A percentile compares a stretch with the other conserved stretches of the same genome.
Conservation (phyloP, 2,329 filamentous ascomycete species). For the Apiospora pterosperma region DNA sequence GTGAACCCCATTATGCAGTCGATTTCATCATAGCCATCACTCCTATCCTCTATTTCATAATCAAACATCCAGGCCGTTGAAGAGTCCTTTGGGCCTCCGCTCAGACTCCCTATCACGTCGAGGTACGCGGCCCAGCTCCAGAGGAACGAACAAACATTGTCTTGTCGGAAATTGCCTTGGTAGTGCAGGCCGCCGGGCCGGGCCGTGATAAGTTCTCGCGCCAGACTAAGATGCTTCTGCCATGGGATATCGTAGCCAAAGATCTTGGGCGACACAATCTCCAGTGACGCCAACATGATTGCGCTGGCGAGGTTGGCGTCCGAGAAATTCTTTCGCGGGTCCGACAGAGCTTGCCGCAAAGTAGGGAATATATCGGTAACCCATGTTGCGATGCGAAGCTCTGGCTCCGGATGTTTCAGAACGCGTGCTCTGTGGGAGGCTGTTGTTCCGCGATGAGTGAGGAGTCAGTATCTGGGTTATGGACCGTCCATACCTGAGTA, state of each 20-base stretch:
- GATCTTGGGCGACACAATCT: constrained; percentile 78
- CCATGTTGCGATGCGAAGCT: constrained; percentile 75
- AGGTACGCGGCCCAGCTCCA: constrained; percentile 82
- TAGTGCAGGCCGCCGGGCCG: constrained; percentile 46
- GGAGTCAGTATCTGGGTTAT: background rate
- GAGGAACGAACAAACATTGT: constrained; percentile 68
- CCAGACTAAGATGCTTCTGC: constrained; percentile 75
- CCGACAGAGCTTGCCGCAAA: constrained; percentile 63
- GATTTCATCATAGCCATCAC: constrained; percentile 61
- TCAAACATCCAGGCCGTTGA: constrained; percentile 50
- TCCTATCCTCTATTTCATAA: constrained; percentile 45
- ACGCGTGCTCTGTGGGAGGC: constrained; percentile 79
- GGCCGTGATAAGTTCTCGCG: constrained; percentile 69
- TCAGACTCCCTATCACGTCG: constrained; percentile 73
- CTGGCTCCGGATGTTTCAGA: constrained; percentile 69
- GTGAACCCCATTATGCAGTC: constrained; percentile 82
- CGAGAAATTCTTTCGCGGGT: constrained; percentile 60
- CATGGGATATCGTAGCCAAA: constrained; percentile 79
- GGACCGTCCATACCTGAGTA: constrained; percentile 53
- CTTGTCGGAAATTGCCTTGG: constrained; percentile 46
- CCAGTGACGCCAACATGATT: constrained; percentile 80
- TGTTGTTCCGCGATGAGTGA: constrained; percentile 14
- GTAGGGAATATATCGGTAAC: constrained; percentile 76
- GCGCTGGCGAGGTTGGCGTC: constrained; percentile 75
- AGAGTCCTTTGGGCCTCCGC: constrained; percentile 52